phyloP scores from a whole-genome alignment of 148 eudicot genomes.

The Cornus suecica region DNA sequence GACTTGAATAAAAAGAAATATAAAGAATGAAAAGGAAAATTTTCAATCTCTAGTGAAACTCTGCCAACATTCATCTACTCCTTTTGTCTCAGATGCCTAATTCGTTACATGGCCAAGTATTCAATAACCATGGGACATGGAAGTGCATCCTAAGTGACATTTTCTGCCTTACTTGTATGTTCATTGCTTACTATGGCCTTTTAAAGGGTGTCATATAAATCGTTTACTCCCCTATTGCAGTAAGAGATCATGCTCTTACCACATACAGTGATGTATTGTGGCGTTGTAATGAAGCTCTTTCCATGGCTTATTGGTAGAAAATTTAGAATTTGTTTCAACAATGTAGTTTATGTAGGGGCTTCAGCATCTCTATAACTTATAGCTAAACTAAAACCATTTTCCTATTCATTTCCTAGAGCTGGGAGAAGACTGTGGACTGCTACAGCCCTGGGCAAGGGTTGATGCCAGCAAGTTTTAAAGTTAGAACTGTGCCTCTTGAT shows the following conservation, averaged over 20 bases:
- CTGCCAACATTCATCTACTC: too few species aligned
- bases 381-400: neutral
- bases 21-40: too few species aligned
- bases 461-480: conserved; percentile 97
- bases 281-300: neutral
- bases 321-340: neutral
- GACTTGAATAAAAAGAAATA: too few species aligned
- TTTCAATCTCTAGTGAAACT: too few species aligned
- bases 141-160: neutral
- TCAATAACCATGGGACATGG: neutral
- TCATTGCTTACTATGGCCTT: neutral
- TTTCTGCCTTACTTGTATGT: neutral
- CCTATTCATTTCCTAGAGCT: conserved; percentile 46
- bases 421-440: conserved; percentile 94
- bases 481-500: conserved; percentile 54
- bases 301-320: neutral
- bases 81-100: too few species aligned
- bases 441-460: conserved; percentile 89
- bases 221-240: neutral
- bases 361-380: neutral
- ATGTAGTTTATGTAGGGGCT: neutral
- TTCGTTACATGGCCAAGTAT: neutral
- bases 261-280: neutral
- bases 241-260: neutral
- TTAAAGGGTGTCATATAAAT: neutral